Conservation (phyloP, 352 stramenopile genomes). For the Pythium brachiatum region DNA sequence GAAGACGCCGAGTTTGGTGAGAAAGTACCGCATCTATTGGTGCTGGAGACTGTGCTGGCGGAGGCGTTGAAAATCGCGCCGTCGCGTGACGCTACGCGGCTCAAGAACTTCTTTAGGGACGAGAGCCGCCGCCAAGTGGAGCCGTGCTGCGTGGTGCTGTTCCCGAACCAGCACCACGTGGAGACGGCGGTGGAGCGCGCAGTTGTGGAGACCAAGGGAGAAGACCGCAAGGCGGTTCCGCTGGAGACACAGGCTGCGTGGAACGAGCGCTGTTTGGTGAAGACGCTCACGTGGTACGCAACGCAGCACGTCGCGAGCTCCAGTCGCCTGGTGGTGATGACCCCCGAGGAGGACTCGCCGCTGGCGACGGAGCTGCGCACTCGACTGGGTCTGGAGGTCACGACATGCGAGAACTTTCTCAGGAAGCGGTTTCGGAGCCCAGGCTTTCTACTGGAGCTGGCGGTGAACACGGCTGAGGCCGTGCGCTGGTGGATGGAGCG, state of each 20-base stretch:
- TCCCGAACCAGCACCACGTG: conserved; percentile 70
- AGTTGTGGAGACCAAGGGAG: conserved; percentile 4
- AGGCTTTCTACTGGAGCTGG: conserved; percentile 53
- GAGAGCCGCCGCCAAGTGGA: conserved; percentile 42
- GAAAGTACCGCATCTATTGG: conserved; percentile 42
- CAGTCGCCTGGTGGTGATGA: conserved; percentile 57
- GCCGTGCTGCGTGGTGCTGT: conserved; percentile 51
- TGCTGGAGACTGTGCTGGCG: conserved; percentile 74
- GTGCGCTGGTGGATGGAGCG: conserved; percentile 46
- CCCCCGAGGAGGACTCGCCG: conserved; percentile 41
- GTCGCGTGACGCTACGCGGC: conserved; percentile 55
- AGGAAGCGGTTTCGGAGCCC: conserved; percentile 32
- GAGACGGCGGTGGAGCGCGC: conserved; percentile 49
- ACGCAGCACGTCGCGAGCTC: conserved; percentile 34
- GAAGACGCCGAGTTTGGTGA: conserved; percentile 49
- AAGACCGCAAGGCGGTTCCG: background rate
- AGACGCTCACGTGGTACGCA: conserved; percentile 66
- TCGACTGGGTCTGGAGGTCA: conserved; percentile 38
- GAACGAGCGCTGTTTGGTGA: conserved; percentile 47
- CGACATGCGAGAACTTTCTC: conserved; percentile 62
- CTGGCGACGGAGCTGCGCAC: conserved; percentile 39
- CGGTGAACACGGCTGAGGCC: conserved; percentile 56
- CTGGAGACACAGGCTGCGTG: conserved; percentile 40
- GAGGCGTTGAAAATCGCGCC: conserved; percentile 63
- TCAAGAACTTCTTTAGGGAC: conserved; percentile 69